Base-by-base conservation (phyloP, 2,329 filamentous ascomycete species). In the Ophiostoma piceae region DNA sequence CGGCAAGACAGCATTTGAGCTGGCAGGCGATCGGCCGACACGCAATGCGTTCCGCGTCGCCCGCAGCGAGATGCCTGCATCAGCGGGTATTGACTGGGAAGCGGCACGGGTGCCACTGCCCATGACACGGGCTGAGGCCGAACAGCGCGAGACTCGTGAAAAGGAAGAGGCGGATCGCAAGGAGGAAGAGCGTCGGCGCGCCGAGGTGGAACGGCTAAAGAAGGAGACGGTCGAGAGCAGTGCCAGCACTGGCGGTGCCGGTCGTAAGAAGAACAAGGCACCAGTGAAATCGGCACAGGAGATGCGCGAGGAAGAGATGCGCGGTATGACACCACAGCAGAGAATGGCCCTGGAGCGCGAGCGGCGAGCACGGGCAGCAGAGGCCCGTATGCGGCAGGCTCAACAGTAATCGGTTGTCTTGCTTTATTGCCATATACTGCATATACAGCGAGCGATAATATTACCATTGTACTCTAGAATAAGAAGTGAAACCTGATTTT, bases 41-140 rank as follows among this genome's bases (percentile, higher is more conserved):
- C 88, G 94, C 1, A 94, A 98, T 76, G 92, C 94, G 0, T 99
- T 99, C 80, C 90, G 95, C 1, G 87, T 97, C 1, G 92, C 93
- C 3, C 90, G 95, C 7, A 85, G 87, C 41, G 91, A 96, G 76
- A 83, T 97, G 1, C 32, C 94, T 86, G 90, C 6, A 81, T 80
- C 0, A 88, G 14, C 41, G 81, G n/a, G 11, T 29, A 47, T 71
- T 12, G 72, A 92, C 73, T 99, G 95, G 95, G 87, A 91, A 3
- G 82, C 80, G 0, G 89, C 92, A 1, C 86, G 86, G 35, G 87
- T 99, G 0, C 92, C 94, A 0, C 76, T 88, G 0, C 82, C 90
- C 0, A 81, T 99, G 66, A 88, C 87, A 2, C 89, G 87, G 74
- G 83, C 83, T 1, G 92, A 96, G 68, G 90, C 88, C 0, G 91